These are phyloP conservation scores for Pleurozium schreberi DNA, from an alignment of 225 moss, liverwort and hornwort species.

Conservation along the genomic window DNA sequence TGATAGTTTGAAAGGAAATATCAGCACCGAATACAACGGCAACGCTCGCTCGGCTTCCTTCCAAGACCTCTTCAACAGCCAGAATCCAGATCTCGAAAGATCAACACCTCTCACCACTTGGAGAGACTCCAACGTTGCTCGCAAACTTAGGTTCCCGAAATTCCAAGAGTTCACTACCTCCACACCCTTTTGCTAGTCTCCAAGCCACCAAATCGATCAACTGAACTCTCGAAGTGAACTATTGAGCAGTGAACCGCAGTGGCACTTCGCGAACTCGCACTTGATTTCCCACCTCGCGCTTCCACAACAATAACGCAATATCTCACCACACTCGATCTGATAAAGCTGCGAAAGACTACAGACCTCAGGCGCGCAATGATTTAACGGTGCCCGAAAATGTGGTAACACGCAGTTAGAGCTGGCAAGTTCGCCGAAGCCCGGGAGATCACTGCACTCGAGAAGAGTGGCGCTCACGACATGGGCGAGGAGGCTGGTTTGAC, in stretches of 20 bases:
- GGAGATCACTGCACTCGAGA: not conserved
- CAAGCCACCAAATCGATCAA: not conserved
- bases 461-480: constrained; percentile 3
- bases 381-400: not conserved
- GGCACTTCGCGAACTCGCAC: not conserved
- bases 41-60: not conserved
- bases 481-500: not conserved
- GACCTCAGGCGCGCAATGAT: not conserved
- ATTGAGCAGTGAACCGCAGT: not conserved
- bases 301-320: not conserved
- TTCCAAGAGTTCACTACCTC: not conserved
- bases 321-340: not conserved
- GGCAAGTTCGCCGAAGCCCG: not conserved
- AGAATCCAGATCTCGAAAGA: not conserved
- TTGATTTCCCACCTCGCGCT: not conserved
- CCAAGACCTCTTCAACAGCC: not conserved
- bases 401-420: not conserved
- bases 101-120: not conserved
- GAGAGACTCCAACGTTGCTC: not conserved
- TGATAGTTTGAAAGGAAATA: not conserved
- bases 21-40: not conserved
- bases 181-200: not conserved
- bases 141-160: not conserved
- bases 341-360: not conserved
- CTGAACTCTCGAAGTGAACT: not conserved